Conservation (phyloP, 441 rosid genomes). For the Pelargonium fulgidum region DNA sequence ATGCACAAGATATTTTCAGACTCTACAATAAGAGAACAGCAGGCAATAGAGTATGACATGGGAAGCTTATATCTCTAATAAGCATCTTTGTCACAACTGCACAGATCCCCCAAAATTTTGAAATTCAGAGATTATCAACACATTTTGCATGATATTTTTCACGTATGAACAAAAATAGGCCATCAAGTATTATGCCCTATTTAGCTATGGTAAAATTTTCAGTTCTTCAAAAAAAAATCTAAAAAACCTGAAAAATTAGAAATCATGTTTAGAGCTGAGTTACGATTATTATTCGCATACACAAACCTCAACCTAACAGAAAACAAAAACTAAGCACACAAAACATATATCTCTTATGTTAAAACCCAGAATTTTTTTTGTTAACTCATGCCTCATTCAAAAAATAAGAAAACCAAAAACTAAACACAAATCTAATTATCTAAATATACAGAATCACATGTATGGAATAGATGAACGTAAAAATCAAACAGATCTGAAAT, state of each 20-base stretch:
- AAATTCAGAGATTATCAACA: background rate
- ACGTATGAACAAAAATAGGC: background rate
- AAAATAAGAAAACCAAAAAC: background rate
- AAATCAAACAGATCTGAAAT: background rate
- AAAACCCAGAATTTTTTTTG: background rate
- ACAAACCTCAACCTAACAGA: too few species aligned
- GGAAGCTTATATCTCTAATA: too few species aligned
- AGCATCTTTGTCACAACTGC: too few species aligned
- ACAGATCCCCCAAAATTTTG: too few species aligned
- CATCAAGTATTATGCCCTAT: background rate
- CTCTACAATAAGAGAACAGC: too few species aligned
- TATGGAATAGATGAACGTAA: background rate
- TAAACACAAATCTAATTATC: background rate
- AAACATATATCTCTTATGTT: too few species aligned
- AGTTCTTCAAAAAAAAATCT: background rate
- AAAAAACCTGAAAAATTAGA: background rate
- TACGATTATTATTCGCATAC: background rate
- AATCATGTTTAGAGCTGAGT: background rate
- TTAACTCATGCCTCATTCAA: background rate
- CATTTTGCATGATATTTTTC: background rate
- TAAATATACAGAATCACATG: background rate
- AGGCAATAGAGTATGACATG: too few species aligned
- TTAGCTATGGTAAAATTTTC: background rate
- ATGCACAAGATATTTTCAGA: background rate
- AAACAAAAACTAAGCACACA: too few species aligned